phyloP scores from a whole-genome alignment of 2,329 filamentous ascomycete species.

The Fusarium redolens region DNA sequence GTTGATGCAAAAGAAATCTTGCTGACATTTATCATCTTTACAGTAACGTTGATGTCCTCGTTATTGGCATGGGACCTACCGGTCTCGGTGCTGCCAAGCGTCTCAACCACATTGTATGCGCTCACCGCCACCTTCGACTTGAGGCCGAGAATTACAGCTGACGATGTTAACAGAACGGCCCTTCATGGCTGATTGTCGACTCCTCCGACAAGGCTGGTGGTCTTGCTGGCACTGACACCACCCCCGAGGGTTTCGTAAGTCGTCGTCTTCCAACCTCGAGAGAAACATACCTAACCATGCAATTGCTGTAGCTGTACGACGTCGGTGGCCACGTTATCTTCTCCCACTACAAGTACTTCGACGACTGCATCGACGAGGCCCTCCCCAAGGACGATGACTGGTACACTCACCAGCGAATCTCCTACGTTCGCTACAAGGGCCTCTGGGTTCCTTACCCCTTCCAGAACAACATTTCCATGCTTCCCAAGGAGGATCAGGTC shows the following conservation, averaged over 20 bases:
- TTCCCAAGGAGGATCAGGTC: conserved; percentile 97
- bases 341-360: conserved; percentile 99
- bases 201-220: conserved; percentile 92
- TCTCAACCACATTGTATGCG: conserved; percentile 90
- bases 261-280: conserved; percentile 18
- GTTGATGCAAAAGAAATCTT: not conserved
- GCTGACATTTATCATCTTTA: conserved; percentile 28
- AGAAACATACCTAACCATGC: conserved; percentile 32
- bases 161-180: conserved; percentile 73
- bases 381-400: conserved; percentile 94
- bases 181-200: conserved; percentile 97
- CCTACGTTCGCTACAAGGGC: conserved; percentile 96
- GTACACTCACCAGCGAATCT: conserved; percentile 98
- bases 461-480: conserved; percentile 99
- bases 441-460: conserved; percentile 99
- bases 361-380: conserved; percentile 97
- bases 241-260: conserved; percentile 96
- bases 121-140: conserved; percentile 49
- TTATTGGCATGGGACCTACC: conserved; percentile 97
- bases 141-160: conserved; percentile 38
- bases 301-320: conserved; percentile 82
- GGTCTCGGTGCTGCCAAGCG: conserved; percentile 98
- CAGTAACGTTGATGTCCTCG: conserved; percentile 94
- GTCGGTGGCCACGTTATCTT: conserved; percentile 99
- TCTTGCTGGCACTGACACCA: conserved; percentile 94